Evolutionary conservation across 192 early-diverging fungal genomes (phyloP), one percentile per base, ranked within the genome.

Genomic region (Backusella macrospora): DNA sequence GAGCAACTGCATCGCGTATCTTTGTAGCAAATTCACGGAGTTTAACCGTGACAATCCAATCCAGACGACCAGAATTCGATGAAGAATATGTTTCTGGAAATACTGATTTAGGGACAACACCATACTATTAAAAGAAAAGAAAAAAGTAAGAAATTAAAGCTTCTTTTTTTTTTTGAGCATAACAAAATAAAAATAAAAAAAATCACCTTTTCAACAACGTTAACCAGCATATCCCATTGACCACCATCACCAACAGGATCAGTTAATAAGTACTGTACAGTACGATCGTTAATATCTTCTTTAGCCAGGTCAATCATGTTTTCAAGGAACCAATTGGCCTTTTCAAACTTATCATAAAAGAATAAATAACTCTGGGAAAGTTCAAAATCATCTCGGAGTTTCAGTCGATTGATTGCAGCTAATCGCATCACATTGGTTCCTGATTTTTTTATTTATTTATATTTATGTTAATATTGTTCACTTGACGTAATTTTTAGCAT

Each of bases 221-320:
- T 90, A 70, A 94, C 84, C 52, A 92, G 86, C 92, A 94, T 94
- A 70, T 92, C 90, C 89, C 90, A 94, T 80, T 92, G 91, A 6
- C 92, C 92, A 43, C 92, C 91, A 62, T 92, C 92, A 44, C 75
- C 81, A 39, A 92, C 80, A 38, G 92, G 92, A 29, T 81, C 82
- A 64, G 82, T 82, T 39, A 94, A 80, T 71, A 94, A 69, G 68
- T 87, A 92, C 77, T 92, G 89, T 38, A 94, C 83, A 14, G 90
- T 83, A 37, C 92, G 89, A 44, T 87, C 87, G 55, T 90, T 83
- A 16, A 92, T 76, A 26, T 90, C 86, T 62, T 83, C 74, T 38
- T 91, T 86, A 18, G 84, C 83, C 37, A 91, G 76, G 26, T 84
- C 83, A 77, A 94, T 88, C 77, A 94, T 85, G 70, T 86, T 89